Evolutionary conservation across 441 rosid genomes (phyloP).

Genomic region (Breynia disticha): DNA sequence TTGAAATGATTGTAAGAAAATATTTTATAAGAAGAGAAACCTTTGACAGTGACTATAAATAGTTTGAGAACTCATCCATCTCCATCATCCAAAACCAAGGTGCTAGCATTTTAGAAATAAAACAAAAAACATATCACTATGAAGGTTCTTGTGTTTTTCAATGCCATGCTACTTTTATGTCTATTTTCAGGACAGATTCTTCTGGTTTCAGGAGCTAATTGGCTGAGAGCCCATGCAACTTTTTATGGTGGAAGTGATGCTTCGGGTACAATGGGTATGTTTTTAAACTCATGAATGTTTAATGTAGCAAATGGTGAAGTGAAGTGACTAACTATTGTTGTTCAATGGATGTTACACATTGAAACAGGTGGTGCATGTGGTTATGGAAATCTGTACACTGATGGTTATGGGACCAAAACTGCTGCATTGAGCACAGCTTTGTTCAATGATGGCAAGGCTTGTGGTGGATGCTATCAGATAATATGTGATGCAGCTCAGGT

Average conservation of each 20-base stretch:
- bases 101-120: background rate
- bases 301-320: no score
- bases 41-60: conserved; percentile 16
- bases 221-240: conserved; percentile 4
- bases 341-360: no score
- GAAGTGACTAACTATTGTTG: no score
- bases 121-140: background rate
- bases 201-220: background rate
- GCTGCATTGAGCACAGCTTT: conserved; percentile 63
- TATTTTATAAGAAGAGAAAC: background rate
- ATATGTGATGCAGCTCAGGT: conserved; percentile 40
- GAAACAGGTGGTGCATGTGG: conserved; percentile 74
- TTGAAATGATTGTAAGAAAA: background rate
- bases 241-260: conserved; percentile 6
- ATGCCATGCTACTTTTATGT: background rate
- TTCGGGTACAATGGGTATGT: conserved; percentile 9
- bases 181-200: background rate
- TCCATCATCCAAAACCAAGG: conserved; percentile 8
- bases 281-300: no score
- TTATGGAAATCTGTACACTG: conserved; percentile 54
- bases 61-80: conserved; percentile 3
- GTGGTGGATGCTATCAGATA: conserved; percentile 64
- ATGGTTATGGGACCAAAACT: conserved; percentile 46
- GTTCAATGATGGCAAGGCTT: conserved; percentile 48
- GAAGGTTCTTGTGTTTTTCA: background rate